Conservation (phyloP, 208 protist species). For the Wallacemonas sp. region DNA sequence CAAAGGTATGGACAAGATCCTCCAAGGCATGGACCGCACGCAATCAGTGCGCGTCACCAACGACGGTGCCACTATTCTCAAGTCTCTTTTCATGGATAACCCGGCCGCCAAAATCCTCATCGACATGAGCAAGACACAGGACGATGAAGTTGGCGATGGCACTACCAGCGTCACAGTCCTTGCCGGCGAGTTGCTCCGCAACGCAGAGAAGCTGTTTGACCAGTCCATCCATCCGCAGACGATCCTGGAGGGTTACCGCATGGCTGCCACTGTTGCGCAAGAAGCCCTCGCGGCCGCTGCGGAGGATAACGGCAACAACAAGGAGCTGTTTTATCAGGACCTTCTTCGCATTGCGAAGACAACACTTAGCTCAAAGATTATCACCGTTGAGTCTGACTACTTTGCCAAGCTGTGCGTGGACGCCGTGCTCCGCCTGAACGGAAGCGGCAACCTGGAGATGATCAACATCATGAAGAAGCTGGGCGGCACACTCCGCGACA, state of each 20-base stretch:
- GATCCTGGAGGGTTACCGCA: constrained; percentile 95
- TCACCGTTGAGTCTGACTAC: constrained; percentile 96
- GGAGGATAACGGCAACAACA: constrained; percentile 83
- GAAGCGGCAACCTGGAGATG: constrained; percentile 95
- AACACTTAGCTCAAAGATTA: constrained; percentile 99
- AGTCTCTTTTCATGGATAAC: constrained; percentile 98
- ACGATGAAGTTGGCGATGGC: constrained; percentile 99
- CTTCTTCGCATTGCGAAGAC: constrained; percentile 99
- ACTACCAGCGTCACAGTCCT: constrained; percentile 99
- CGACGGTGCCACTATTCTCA: constrained; percentile 99
- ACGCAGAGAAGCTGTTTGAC: constrained; percentile 97
- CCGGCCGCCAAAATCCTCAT: constrained; percentile 99
- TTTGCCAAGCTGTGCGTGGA: constrained; percentile 99
- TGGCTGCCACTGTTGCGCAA: constrained; percentile 80
- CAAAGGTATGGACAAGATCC: constrained; percentile 99
- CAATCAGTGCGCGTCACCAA: constrained; percentile 97
- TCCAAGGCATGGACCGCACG: constrained; percentile 80
- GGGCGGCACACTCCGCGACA: constrained; percentile 96
- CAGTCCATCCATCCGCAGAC: constrained; percentile 99
- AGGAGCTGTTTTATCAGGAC: constrained; percentile 94
- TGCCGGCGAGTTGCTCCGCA: constrained; percentile 97
- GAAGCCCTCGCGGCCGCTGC: constrained; percentile 76
- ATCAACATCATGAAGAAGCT: constrained; percentile 99
- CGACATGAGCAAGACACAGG: constrained; percentile 99
- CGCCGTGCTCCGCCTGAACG: constrained; percentile 96